Conservation (phyloP, 1,139 yeast species). For the Taphrina populina region DNA sequence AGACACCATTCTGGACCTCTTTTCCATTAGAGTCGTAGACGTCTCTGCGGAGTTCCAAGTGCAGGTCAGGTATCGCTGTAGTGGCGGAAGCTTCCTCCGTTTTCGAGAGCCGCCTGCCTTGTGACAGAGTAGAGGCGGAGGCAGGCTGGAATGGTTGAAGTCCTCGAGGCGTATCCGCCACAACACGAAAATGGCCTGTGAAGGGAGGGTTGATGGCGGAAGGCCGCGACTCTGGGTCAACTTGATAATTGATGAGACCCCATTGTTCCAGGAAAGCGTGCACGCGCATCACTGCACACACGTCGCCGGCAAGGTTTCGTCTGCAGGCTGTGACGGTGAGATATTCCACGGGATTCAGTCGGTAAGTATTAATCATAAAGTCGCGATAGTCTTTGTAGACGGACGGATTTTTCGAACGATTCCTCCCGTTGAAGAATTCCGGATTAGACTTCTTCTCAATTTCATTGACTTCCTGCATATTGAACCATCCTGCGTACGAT, state of each 20-base stretch:
- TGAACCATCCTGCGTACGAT: conserved; percentile 89
- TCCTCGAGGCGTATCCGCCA: conserved; percentile 89
- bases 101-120: conserved; percentile 3
- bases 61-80: conserved; percentile 41
- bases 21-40: conserved; percentile 38
- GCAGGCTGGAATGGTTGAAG: conserved; percentile 83
- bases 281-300: conserved; percentile 84
- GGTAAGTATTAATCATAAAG: conserved; percentile 88
- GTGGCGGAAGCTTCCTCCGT: conserved; percentile 43
- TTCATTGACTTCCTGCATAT: conserved; percentile 64
- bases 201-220: conserved; percentile 69
- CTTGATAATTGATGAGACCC: conserved; percentile 97
- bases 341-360: conserved; percentile 90
- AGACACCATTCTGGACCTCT: conserved; percentile 36
- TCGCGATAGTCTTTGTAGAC: conserved; percentile 85
- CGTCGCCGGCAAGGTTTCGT: conserved; percentile 93
- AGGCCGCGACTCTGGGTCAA: conserved; percentile 68
- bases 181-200: conserved; percentile 51
- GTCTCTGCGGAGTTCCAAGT: conserved; percentile 42
- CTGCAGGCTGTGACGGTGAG: conserved; percentile 91
- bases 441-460: conserved; percentile 76
- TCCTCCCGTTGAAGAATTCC: conserved; percentile 76
- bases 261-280: conserved; percentile 88
- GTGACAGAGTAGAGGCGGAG: conserved; percentile 33
- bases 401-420: conserved; percentile 82